Percentiles rank a stretch among this genome's conserved stretches.
phyloP scores from a whole-genome alignment of 2,329 filamentous ascomycete genomes.

The Simplicillium aogashimaense region DNA sequence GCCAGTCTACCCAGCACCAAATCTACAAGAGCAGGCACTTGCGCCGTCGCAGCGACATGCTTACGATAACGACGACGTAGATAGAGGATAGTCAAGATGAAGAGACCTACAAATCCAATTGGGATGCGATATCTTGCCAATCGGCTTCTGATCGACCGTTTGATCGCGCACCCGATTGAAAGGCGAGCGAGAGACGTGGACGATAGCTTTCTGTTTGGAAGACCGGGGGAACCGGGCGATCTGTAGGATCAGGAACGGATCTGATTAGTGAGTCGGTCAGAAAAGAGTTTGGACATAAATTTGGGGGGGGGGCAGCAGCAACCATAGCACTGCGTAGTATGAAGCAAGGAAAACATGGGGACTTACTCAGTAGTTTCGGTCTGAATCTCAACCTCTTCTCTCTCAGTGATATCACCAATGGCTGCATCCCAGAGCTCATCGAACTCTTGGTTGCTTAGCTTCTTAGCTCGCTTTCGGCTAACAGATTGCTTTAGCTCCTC shows the following conservation, averaged over 20 bases:
- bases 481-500: slow-evolving; percentile 70
- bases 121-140: slow-evolving; percentile 80
- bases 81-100: slow-evolving; percentile 47
- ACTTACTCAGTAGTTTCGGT: slow-evolving; percentile 40
- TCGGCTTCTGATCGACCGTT: slow-evolving; percentile 66
- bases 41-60: slow-evolving; percentile 54
- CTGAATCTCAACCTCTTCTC: slow-evolving; percentile 49
- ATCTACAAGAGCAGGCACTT: slow-evolving; percentile 75
- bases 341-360: slow-evolving; percentile 9
- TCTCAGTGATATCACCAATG: slow-evolving; percentile 57
- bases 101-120: slow-evolving; percentile 56
- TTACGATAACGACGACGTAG: slow-evolving; percentile 52
- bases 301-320: slow-evolving; percentile 11
- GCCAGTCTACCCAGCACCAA: slow-evolving; percentile 77
- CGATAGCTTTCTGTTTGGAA: slow-evolving; percentile 56
- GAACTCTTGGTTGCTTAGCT: slow-evolving; percentile 80
- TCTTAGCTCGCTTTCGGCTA: slow-evolving; percentile 65
- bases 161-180: slow-evolving; percentile 75
- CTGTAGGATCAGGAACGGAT: slow-evolving; percentile 62
- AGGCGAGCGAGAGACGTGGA: slow-evolving; percentile 86
- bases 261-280: slow-evolving; percentile 76
- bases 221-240: slow-evolving; percentile 53
- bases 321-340: slow-evolving; percentile 1
- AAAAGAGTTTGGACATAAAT: slow-evolving; percentile 22
- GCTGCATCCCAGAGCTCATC: slow-evolving; percentile 76